Evolutionary conservation across 768 basidiomycete genomes (phyloP), one percentile per base, ranked within the genome.

Genomic region (Pulveroboletus frians): DNA sequence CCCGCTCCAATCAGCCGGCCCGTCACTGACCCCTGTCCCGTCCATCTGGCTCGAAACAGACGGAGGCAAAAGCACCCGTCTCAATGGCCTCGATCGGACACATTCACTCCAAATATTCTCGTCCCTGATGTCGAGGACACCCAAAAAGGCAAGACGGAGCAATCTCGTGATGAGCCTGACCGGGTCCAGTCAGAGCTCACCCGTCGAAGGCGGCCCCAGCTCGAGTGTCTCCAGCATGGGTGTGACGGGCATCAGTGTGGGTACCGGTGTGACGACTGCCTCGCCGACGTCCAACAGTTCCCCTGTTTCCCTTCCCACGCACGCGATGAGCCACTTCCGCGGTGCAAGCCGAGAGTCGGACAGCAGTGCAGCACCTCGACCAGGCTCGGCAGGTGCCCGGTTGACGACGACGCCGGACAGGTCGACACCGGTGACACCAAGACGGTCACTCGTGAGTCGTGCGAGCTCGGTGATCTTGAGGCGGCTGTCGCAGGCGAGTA

Each of bases 31-130:
- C 0, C 48, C 27, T 0, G 71, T 79, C 15, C 77, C 80, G 1
- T 76, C 77, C 2, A 72, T 77, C 56, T 79, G 78, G 80, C 65
- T 74, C 46, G 68, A 75, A 50, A 65, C 67, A 4, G 77, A 79
- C 52, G 68, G 66, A 15, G 51, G 41, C 3, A 36, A 50, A 0
- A 40, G 38, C 13, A 41, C 55, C 0, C 53, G 40, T 17, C 52
- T 51, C n/a, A 59, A 47, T 39, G 38, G 51, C 2, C 56, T 61
- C 41, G 63, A 64, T 43, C 57, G 63, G 2, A 11, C 52, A 0
- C 59, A 62, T 6, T 59, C 62, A 1, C 26, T 65, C 1, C 51
- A 60, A 1, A 57, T 62, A 21, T 60, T 62, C 37, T 49, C 63
- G 1, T 45, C 61, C 1, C 37, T 63, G 29, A 27, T 50, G 3